Evolutionary conservation across 208 protist genomes (phyloP), one percentile per base, ranked within the genome.

Genomic region (Acanthamoeba healyi): DNA sequence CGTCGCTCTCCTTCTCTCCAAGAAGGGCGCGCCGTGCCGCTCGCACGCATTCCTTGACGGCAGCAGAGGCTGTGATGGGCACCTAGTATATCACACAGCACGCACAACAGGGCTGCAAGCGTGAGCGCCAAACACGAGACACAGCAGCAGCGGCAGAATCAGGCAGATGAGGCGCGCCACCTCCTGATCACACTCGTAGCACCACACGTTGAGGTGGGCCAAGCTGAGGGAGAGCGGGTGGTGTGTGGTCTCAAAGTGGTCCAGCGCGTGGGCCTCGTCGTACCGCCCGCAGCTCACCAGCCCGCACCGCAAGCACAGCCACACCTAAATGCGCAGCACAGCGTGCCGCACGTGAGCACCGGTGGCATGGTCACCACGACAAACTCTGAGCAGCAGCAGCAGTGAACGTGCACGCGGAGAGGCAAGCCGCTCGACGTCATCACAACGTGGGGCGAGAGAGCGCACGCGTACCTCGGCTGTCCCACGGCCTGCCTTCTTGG

Each of bases 281-380:
- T 51, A 36, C 29, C 79, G 79, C 26, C 79, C 79, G 79, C 79
- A 87, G 38, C 51, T 61, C 9, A 42, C 29, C 44, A 65, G 46
- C 79, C 79, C 79, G 42, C 79, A 87, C 6, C 29, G 9, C 26
- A 87, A n/a, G 46, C 79, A 87, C 29, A 58, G 10, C 79, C 79
- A 87, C 15, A 87, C 12, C 51, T 87, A n/a, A n/a, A n/a, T 87
- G 79, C 58, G 15, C 58, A 67, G n/a, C n/a, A n/a, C n/a, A n/a
- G n/a, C n/a, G n/a, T n/a, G n/a, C n/a, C n/a, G n/a, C n/a, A n/a
- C n/a, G n/a, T n/a, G n/a, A n/a, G n/a, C 58, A 67, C n/a, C n/a
- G n/a, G n/a, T n/a, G n/a, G n/a, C n/a, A n/a, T n/a, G n/a, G n/a
- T n/a, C n/a, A n/a, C n/a, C n/a, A n/a, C n/a, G n/a, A n/a, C 22